Base-by-base conservation (phyloP, 805 yeast genomes). In the Starmerella vaccinii region DNA sequence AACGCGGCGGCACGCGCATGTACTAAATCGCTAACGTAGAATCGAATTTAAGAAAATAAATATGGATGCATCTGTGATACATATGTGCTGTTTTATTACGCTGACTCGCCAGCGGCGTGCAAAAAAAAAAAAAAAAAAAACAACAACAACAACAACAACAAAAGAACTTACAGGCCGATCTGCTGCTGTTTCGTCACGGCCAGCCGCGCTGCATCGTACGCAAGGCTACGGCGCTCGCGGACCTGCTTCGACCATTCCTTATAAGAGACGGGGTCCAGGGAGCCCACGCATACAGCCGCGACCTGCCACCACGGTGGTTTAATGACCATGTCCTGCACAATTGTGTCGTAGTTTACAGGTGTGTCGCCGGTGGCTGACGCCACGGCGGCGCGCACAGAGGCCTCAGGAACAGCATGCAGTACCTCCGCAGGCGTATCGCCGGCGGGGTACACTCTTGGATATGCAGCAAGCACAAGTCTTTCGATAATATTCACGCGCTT, bases 211-310 rank as follows among this genome's bases (percentile, higher is more conserved):
- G 35, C 38, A n/a, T 43, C 38, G 29, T 21, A 43, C 13, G 38
- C 46, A 18, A 32, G 21, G 29, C 38, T 32, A 5, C 46, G 46
- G 21, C 49, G 49, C 34, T 35, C 26, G 4, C 49, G 30, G 29
- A 46, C 42, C 26, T 43, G 35, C 16, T 16, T 53, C 6, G n/a
- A 4, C 54, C 54, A 51, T 16, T 26, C 33, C 19, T 19, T 22
- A 22, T 24, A 38, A 10, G 41, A 18, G 9, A 34, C 24, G 2
- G 51, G 49, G 18, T 40, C 45, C 10, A 38, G 27, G 12, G 40
- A 42, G 9, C 29, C 37, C 4, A 48, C 7, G 27, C 34, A 22
- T 5, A 51, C 23, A 6, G 39, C 38, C 3, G 44, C 21, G 9
- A 19, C 32, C 38, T 37, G 51, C 16, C 18, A 13, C 42, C 19